Base-by-base conservation (phyloP, 2,329 filamentous ascomycete species). In the Ascochyta koolunga region DNA sequence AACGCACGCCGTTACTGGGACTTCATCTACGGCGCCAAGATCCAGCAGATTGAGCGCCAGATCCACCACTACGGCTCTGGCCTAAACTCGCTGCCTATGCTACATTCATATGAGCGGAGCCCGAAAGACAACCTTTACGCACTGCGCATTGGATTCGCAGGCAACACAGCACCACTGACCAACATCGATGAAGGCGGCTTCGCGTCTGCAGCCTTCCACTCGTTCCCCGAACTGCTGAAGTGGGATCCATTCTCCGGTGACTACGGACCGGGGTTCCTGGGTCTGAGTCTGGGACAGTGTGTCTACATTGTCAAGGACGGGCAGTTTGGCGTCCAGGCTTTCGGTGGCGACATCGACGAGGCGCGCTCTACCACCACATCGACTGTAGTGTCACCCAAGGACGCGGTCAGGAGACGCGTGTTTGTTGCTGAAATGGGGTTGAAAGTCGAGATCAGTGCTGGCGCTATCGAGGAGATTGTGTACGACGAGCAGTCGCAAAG, bases 1-100 rank as follows among this genome's bases (percentile, higher is more conserved):
- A 86, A 86, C 56, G 82, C 83, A 0, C 77, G 84, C 1, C 71
- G 83, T 5, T 86, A 86, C 66, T 86, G 84, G 84, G 84, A 86
- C 61, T 84, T 83, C 46, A 68, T 81, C 70, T 83, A 74, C 65
- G 79, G 63, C 1, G 77, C 74, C 13, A 78, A 79, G 56, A 61
- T 78, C 10, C 55, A 65, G 24, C 70, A 77, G 7, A 76, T 77
- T 16, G 78, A 80, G 56, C 71, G 79, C 4, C 81, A 83, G 67
- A 80, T 86, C 53, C 84, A 87, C 61, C 84, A 87, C 68, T 87
- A 86, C 59, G 83, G 83, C 16, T 85, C 82, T 0, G 81, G 77
- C 0, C 79, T 86, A 5, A 86, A 86, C 65, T 77, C 83, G 0
- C 76, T 84, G 0, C 82, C 83, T 1, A 72, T 85, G 2, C 78